Percentiles rank a stretch among this genome's conserved stretches.
Evolutionary conservation across 2,329 filamentous ascomycete genomes (phyloP).

Genomic region (Colletotrichum aenigma): DNA sequence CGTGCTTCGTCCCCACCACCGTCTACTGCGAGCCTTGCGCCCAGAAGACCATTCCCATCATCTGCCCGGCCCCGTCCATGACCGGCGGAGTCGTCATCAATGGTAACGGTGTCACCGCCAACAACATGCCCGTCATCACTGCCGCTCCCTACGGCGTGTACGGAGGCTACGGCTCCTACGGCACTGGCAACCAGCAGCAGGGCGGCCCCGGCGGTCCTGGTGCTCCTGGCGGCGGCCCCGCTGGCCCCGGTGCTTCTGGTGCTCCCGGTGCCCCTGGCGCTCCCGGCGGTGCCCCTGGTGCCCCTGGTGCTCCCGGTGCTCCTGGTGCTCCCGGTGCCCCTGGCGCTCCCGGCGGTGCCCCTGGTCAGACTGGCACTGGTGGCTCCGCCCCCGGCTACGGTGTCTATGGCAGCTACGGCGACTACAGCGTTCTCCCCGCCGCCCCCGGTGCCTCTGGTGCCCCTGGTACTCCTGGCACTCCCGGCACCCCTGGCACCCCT

Average conservation of each 20-base stretch:
- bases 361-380: not conserved
- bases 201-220: not conserved
- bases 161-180: not conserved
- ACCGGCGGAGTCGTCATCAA: constrained; percentile 31
- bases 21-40: constrained; percentile 37
- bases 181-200: not conserved
- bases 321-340: not conserved
- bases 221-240: not conserved
- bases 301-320: not conserved
- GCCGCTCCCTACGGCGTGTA: constrained; percentile 4
- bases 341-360: not conserved
- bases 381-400: not conserved
- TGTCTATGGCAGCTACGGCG: not conserved
- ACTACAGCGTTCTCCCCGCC: not conserved
- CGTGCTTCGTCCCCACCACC: constrained; percentile 41
- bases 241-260: not conserved
- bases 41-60: constrained; percentile 36
- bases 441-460: not conserved
- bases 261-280: not conserved
- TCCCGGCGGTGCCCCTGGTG: not conserved
- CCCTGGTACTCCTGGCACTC: not conserved
- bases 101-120: constrained; percentile 40
- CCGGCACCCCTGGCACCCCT: not conserved
- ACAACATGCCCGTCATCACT: constrained; percentile 20
- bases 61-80: constrained; percentile 37